These are phyloP conservation scores for Geotrichum europaeum DNA, from an alignment of 1,139 yeast genomes.

Conservation along the genomic window DNA sequence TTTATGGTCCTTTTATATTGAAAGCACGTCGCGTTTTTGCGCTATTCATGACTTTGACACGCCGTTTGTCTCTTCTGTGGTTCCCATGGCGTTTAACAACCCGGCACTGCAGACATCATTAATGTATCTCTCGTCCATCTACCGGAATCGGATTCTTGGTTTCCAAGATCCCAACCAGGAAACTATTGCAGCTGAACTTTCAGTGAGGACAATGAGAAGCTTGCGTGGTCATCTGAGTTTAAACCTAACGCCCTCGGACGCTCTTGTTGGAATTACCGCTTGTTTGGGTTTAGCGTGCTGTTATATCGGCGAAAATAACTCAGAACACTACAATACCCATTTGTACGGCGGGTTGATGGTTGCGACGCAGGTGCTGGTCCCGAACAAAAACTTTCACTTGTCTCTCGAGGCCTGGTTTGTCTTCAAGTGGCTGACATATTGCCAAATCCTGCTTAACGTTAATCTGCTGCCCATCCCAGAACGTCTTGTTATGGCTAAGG, in stretches of 20 bases:
- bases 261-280: slow-evolving; percentile 16
- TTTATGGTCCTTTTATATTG: slow-evolving; percentile 18
- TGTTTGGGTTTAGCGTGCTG: slow-evolving; percentile 16
- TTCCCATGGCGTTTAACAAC: slow-evolving; percentile 18
- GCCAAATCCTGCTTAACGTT: slow-evolving; percentile 14
- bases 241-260: slow-evolving; percentile 5
- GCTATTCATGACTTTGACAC: slow-evolving; percentile 20
- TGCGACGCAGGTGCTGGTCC: slow-evolving; percentile 17
- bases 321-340: slow-evolving; percentile 16
- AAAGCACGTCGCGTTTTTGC: slow-evolving; percentile 18
- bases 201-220: slow-evolving; percentile 11
- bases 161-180: slow-evolving; percentile 13
- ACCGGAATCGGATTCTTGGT: slow-evolving; percentile 16
- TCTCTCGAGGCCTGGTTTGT: slow-evolving; percentile 16
- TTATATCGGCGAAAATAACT: slow-evolving; percentile 16
- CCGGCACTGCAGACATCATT: slow-evolving; percentile 18
- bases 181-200: slow-evolving; percentile 9
- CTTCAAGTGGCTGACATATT: slow-evolving; percentile 19
- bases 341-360: slow-evolving; percentile 18
- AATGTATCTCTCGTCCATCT: slow-evolving; percentile 16
- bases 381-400: slow-evolving; percentile 10
- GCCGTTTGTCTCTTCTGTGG: slow-evolving; percentile 16
- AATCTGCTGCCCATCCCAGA: slow-evolving; percentile 12
- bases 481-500: slow-evolving; percentile 11
- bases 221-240: slow-evolving; percentile 12